Conservation (phyloP, 169 alveolate species). For the Babesia bovis region DNA sequence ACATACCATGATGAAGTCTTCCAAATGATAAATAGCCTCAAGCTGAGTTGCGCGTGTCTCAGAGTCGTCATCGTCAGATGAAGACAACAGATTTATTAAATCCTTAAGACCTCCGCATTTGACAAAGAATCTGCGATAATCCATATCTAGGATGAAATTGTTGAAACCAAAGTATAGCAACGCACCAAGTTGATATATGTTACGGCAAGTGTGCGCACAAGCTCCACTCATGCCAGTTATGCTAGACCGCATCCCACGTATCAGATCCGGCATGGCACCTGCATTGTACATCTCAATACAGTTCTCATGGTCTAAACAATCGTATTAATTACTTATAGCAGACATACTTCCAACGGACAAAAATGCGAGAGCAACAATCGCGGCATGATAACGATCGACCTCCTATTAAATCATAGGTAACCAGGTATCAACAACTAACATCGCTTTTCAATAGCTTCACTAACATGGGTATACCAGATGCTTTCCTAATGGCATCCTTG, state of each 20-base stretch:
- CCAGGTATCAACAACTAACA: constrained; percentile 14
- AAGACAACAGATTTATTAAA: constrained; percentile 44
- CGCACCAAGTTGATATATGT: constrained; percentile 83
- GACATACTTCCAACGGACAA: constrained; percentile 84
- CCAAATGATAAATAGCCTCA: constrained; percentile 88
- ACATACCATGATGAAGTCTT: constrained; percentile 82
- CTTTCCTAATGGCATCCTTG: constrained; percentile 58
- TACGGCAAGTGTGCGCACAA: constrained; percentile 88
- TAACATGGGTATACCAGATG: constrained; percentile 62
- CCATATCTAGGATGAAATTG: constrained; percentile 59
- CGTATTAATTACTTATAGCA: not conserved
- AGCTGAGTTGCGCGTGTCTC: constrained; percentile 83
- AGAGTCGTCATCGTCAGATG: constrained; percentile 71
- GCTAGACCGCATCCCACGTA: constrained; percentile 83
- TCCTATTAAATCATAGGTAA: constrained; percentile 57
- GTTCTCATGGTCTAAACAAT: constrained; percentile 73
- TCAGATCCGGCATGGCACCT: constrained; percentile 84
- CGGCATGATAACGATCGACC: constrained; percentile 87
- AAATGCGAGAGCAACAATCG: constrained; percentile 89
- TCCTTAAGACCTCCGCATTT: constrained; percentile 82
- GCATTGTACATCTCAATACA: constrained; percentile 84
- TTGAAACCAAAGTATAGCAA: not conserved
- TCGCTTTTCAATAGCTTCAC: constrained; percentile 54
- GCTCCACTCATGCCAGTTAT: constrained; percentile 90
- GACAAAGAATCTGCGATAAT: constrained; percentile 84